Conservation (phyloP, 225 moss, liverwort and hornwort species). For the Lunularia cruciata region DNA sequence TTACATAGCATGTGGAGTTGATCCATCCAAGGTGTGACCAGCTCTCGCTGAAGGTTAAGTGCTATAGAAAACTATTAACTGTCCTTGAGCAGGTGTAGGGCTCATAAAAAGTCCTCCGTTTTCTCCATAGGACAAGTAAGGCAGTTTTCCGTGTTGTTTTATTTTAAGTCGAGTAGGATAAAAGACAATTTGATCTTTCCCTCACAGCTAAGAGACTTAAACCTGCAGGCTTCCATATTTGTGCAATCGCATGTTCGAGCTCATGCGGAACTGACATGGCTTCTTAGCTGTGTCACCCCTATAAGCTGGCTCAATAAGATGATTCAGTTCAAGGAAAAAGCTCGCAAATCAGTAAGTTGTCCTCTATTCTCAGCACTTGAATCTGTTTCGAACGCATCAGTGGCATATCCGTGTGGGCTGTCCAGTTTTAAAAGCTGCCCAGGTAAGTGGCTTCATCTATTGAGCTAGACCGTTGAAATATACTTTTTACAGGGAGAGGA, state of each 20-base stretch:
- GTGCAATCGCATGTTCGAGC: conserved; percentile 94
- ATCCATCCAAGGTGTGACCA: conserved; percentile 75
- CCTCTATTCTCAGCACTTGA: background rate
- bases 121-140: background rate
- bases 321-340: conserved; percentile 98
- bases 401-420: background rate
- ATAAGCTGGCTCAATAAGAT: conserved; percentile 99
- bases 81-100: background rate
- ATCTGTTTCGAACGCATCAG: background rate
- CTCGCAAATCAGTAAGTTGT: conserved; percentile 75
- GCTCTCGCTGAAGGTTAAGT: conserved; percentile 15
- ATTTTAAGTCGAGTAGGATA: too few relatives aligned
- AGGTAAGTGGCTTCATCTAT: background rate
- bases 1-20: conserved; percentile 92
- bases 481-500: conserved; percentile 80
- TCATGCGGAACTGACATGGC: conserved; percentile 91
- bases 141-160: background rate
- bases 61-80: background rate
- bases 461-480: background rate
- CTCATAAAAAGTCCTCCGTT: too few relatives aligned
- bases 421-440: background rate
- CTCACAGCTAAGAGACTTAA: background rate
- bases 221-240: conserved; percentile 79
- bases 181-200: background rate
- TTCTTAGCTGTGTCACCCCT: conserved; percentile 93